Evolutionary conservation across 1,139 yeast species (phyloP).

Genomic region (Kluyveromyces sp.): DNA sequence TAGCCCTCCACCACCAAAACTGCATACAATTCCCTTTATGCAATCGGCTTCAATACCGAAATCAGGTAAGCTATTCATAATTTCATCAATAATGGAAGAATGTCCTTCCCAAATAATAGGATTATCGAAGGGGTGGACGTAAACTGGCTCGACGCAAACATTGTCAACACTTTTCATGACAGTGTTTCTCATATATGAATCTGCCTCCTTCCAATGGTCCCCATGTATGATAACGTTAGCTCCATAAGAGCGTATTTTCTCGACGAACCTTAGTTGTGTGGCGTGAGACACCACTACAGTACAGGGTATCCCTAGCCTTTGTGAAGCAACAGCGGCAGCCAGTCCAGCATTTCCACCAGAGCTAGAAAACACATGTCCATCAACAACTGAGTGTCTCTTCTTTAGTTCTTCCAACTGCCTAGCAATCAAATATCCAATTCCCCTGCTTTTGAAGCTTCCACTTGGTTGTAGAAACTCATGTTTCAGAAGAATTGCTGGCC

Average conservation of each 20-base stretch:
- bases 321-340: conserved; percentile 63
- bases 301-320: conserved; percentile 41
- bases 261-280: conserved; percentile 38
- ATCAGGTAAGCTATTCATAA: conserved; percentile 37
- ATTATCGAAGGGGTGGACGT: conserved; percentile 67
- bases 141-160: conserved; percentile 38
- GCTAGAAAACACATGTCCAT: conserved; percentile 50
- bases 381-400: conserved; percentile 14
- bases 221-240: conserved; percentile 54
- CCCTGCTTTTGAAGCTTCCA: conserved; percentile 67
- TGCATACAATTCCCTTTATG: conserved; percentile 55
- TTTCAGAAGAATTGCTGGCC: conserved; percentile 49
- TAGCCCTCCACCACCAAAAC: conserved; percentile 74
- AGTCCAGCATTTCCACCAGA: conserved; percentile 79
- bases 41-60: conserved; percentile 20
- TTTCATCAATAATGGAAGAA: conserved; percentile 51
- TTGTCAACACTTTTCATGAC: conserved; percentile 34
- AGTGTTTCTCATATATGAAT: conserved; percentile 39
- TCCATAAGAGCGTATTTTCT: conserved; percentile 40
- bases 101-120: conserved; percentile 66
- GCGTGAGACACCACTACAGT: conserved; percentile 59
- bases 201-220: conserved; percentile 61
- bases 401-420: conserved; percentile 26
- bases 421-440: conserved; percentile 46
- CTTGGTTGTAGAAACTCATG: conserved; percentile 64